These are phyloP conservation scores for Podaxis sp. DNA, from an alignment of 768 basidiomycete genomes.

Conservation along the genomic window DNA sequence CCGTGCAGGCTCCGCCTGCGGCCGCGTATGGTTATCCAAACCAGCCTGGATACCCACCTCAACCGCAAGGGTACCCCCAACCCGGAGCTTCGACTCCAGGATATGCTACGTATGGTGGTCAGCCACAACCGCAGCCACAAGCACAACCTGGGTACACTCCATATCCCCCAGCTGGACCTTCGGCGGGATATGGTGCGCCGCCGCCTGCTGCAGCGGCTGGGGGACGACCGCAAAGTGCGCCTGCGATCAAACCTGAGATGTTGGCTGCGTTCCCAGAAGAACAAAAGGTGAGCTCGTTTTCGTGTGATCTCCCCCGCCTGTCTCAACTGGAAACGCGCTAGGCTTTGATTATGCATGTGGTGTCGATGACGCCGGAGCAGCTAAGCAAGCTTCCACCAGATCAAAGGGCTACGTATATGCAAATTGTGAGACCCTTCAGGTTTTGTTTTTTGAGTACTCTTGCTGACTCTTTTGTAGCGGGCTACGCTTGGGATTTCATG, in stretches of 20 bases:
- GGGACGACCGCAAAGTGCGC: not conserved
- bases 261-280: slow-evolving; percentile 65
- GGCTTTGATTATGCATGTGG: slow-evolving; percentile 76
- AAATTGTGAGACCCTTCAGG: slow-evolving; percentile 58
- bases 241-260: slow-evolving; percentile 36
- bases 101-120: slow-evolving; percentile 15
- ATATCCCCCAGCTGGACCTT: slow-evolving; percentile 20
- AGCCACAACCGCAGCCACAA: slow-evolving; percentile 13
- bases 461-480: slow-evolving; percentile 25
- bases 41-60: slow-evolving; percentile 7
- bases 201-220: slow-evolving; percentile 25
- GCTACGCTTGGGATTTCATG: slow-evolving; percentile 33
- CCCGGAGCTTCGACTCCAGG: slow-evolving; percentile 14
- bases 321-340: slow-evolving; percentile 19
- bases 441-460: not conserved
- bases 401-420: slow-evolving; percentile 76
- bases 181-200: slow-evolving; percentile 17
- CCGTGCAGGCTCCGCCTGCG: slow-evolving; percentile 21
- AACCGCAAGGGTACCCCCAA: slow-evolving; percentile 17
- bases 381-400: slow-evolving; percentile 69
- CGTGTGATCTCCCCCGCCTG: slow-evolving; percentile 1
- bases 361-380: slow-evolving; percentile 84
- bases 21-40: slow-evolving; percentile 24
- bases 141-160: slow-evolving; percentile 18
- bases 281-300: slow-evolving; percentile 49